Conservation (phyloP, 306 rosid species). For the Dalbergia oliveri region DNA sequence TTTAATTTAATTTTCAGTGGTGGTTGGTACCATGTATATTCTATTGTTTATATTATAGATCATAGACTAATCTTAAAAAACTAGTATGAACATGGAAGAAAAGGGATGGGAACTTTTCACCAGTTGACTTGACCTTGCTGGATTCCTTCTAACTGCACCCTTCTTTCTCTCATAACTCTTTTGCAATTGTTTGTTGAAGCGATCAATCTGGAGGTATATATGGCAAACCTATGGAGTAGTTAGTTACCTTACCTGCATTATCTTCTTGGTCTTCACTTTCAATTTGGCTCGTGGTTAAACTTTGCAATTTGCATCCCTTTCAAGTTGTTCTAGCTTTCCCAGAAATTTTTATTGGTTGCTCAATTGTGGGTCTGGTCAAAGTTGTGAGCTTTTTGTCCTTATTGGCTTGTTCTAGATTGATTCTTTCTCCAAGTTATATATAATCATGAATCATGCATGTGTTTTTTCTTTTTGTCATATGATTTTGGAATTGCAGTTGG, state of each 20-base stretch:
- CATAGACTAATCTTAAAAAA: conserved; percentile 19
- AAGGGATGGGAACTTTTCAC: neutral
- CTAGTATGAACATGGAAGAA: conserved; percentile 27
- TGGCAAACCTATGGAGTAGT: neutral
- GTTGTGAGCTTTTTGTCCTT: conserved; percentile 24
- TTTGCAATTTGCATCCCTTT: neutral
- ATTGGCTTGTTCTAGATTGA: conserved; percentile 31
- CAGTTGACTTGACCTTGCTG: conserved; percentile 48
- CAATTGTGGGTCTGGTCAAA: conserved; percentile 11
- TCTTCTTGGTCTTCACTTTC: conserved; percentile 17
- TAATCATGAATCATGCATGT: conserved; percentile 1
- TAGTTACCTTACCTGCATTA: neutral
- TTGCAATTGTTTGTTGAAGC: conserved; percentile 24
- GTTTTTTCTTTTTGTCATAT: neutral
- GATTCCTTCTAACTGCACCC: conserved; percentile 44
- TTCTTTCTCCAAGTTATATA: conserved; percentile 24
- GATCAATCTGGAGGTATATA: conserved; percentile 51
- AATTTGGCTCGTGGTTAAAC: conserved; percentile 25
- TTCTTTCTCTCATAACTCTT: conserved; percentile 31
- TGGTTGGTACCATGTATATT: neutral
- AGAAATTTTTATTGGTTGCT: neutral
- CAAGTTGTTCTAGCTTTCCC: conserved; percentile 25
- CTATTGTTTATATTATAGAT: neutral
- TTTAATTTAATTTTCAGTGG: neutral
- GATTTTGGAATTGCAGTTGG: conserved; percentile 44